phyloP scores from a whole-genome alignment of 495 filamentous ascomycete genomes.

The Tuber brumale region DNA sequence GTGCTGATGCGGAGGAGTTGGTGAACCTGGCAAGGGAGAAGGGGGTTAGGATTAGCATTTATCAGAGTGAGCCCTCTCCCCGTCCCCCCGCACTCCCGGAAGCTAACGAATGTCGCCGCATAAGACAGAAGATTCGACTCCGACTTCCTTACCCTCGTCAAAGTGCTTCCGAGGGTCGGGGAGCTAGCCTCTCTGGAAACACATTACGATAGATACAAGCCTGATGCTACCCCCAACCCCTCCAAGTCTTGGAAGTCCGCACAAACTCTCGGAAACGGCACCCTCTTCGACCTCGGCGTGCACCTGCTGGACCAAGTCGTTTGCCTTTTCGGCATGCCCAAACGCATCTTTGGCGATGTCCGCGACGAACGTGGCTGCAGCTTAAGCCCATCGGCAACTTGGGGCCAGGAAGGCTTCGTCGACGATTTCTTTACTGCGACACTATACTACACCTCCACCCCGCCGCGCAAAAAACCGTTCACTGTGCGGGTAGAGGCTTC shows the following conservation, averaged over 20 bases:
- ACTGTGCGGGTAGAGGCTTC: slow-evolving; percentile 46
- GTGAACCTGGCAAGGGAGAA: slow-evolving; percentile 57
- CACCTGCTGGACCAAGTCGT: slow-evolving; percentile 80
- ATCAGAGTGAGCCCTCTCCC: slow-evolving; percentile 58
- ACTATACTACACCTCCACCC: slow-evolving; percentile 26
- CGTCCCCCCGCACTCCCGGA: not conserved
- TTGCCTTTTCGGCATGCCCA: slow-evolving; percentile 69
- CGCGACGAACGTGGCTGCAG: slow-evolving; percentile 56
- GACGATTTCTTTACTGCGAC: slow-evolving; percentile 37
- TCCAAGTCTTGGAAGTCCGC: slow-evolving; percentile 61
- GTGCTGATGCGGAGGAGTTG: slow-evolving; percentile 64
- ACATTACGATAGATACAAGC: slow-evolving; percentile 76
- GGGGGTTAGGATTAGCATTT: slow-evolving; percentile 64
- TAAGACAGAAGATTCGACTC: slow-evolving; percentile 73
- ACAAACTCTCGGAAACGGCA: slow-evolving; percentile 61
- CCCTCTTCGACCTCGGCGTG: slow-evolving; percentile 74
- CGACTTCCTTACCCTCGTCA: slow-evolving; percentile 69
- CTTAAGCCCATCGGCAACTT: slow-evolving; percentile 17
- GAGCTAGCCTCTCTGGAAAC: slow-evolving; percentile 72
- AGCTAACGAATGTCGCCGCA: not conserved
- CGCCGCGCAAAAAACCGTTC: slow-evolving; percentile 15
- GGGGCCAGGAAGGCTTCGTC: slow-evolving; percentile 35
- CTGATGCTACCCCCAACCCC: slow-evolving; percentile 47
- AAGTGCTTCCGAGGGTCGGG: slow-evolving; percentile 51
- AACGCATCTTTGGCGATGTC: slow-evolving; percentile 61